Base-by-base conservation (phyloP, 192 early-diverging fungal species). In the Phycomyces blakesleeanus region DNA sequence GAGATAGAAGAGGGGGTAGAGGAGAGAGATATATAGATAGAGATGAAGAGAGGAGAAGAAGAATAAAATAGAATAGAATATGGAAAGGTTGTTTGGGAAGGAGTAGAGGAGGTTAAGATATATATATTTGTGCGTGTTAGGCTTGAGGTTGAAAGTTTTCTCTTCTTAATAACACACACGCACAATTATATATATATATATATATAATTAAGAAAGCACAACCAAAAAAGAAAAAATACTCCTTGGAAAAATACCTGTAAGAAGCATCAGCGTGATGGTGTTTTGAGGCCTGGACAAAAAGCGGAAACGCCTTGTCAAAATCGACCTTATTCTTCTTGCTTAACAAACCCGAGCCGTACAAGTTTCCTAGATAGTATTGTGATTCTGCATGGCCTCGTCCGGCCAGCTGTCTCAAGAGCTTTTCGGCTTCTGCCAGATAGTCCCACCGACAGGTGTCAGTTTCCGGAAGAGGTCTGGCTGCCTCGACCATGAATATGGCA, bases 261-360 rank as follows among this genome's bases (percentile, higher is more conserved):
- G 80, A 75, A 26, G 87, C 84, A 55, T 82, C 80, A 4, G 89
- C 74, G 59, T 87, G 83, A 18, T 74, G 76, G 59, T 85, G 83
- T 61, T 89, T 89, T 12, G 86, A 85, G 7, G 90, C 86, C 34
- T 76, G 75, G 11, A 83, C 70, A 72, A 83, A 89, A 25, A 84
- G 66, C 10, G 84, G 75, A 59, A 86, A 83, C 3, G 83, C 81
- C 50, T 87, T 89, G 6, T 85, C 81, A 63, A 84, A 83, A 24
- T 90, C 86, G 2, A 74, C 72, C 39, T 77, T 75, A 39, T 76
- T 68, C 49, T 83, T 83, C 57, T 76, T 70, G 22, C 74, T 76
- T 27, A 76, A 74, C 29, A 89, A 73, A 11, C 85, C 89, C 29
- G 71, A 78, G 34, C 83, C 81, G 64, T 82, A 86, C 47, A 85